A percentile compares a stretch with the other conserved stretches of the same genome.
These are phyloP conservation scores for Gymnopilus dilepis DNA, from an alignment of 768 basidiomycete species.

Conservation along the genomic window DNA sequence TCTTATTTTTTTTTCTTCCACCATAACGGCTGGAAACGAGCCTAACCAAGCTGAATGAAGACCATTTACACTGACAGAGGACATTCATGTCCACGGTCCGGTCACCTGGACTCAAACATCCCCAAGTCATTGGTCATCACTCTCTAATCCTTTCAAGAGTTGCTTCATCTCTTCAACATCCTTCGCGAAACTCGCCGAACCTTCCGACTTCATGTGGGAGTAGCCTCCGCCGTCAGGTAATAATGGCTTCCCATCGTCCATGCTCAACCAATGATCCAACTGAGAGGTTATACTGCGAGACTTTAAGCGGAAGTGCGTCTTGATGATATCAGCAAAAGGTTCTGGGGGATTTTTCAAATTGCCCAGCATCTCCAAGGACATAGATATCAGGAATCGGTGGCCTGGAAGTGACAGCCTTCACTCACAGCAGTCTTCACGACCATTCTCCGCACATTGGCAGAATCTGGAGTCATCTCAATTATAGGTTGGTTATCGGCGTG, in stretches of 20 bases:
- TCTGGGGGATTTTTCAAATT: constrained; percentile 83
- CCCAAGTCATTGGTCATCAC: background rate
- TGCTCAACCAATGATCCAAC: constrained; percentile 76
- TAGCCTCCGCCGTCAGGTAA: constrained; percentile 58
- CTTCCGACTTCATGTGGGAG: constrained; percentile 32
- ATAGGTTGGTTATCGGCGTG: background rate
- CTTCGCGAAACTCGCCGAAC: constrained; percentile 58
- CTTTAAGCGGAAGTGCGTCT: constrained; percentile 90
- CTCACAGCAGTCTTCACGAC: constrained; percentile 85
- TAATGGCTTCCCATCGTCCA: constrained; percentile 75
- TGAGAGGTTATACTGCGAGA: constrained; percentile 70
- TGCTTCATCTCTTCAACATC: constrained; percentile 77
- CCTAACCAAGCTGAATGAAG: background rate
- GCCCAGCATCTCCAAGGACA: constrained; percentile 70
- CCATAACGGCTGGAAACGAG: too few species aligned
- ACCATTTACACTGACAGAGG: too few species aligned
- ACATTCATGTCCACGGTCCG: too few species aligned
- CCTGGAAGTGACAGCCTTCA: background rate
- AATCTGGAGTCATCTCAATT: constrained; percentile 55
- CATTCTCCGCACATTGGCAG: constrained; percentile 93
- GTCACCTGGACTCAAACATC: too few species aligned
- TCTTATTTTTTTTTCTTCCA: too few species aligned
- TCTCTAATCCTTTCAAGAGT: constrained; percentile 53
- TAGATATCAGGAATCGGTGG: constrained; percentile 1
- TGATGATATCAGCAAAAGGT: constrained; percentile 86